Base-by-base conservation (phyloP, 2,329 filamentous ascomycete genomes). In the Zymoseptoria crescenta region DNA sequence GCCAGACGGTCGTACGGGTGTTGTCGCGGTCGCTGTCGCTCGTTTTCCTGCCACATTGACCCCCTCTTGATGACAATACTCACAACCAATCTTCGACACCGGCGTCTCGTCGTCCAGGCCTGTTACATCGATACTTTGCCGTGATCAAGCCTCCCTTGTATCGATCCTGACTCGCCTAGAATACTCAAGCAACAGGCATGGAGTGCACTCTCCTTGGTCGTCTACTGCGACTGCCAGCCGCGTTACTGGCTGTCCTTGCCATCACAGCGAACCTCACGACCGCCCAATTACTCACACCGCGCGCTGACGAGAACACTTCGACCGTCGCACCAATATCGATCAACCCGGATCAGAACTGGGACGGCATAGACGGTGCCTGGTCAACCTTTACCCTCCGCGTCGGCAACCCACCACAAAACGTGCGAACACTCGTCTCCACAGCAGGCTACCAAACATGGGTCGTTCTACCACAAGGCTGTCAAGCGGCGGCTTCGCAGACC, bases 371-470 rank as follows among this genome's bases (percentile, higher is more conserved):
- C 69, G 87, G 87, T 8, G 80, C 80, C 62, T 92, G 88, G 88
- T 90, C 87, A 16, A 83, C 86, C 6, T 83, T 89, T 64, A 78
- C 77, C 10, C 77, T 91, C 60, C 81, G 76, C 66, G 78, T 81
- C 20, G 85, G 84, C 55, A 76, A 74, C 7, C 81, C 83, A 13
- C 70, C 73, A 24, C 80, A 83, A 67, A 73, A 75, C 57, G 75
- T 84, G 35, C 80, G 82, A 64, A 79, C 85, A 55, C 75, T 83
- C 10, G 79, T 86, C 55, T 89, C 86, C 67, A 91, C 87, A 5
- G 80, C 82, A 10, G 79, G 86, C 49, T 88, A 88, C 41, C 87
- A 90, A 72, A 84, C 87, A 50, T 90, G 87, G 87, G 80, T 84
- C 2, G 76, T 91, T 48, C 79, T 85, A 56, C 75, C 80, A 1